Percentiles rank a stretch among this genome's conserved stretches.
Evolutionary conservation across 2,329 filamentous ascomycete species (phyloP).

Genomic region (Ophiostoma perfectum): DNA sequence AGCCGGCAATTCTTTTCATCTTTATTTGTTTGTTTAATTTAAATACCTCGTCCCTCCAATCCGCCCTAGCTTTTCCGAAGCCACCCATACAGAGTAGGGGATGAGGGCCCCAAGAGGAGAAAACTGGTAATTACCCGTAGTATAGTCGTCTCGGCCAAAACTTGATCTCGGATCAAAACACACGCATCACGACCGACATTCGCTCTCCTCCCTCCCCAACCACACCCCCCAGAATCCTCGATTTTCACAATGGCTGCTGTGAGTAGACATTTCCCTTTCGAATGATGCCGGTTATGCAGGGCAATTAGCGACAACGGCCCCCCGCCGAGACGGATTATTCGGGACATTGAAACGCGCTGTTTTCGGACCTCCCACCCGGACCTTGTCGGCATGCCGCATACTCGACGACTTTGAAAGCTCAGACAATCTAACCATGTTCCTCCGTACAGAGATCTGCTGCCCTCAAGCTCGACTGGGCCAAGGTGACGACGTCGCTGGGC

Average conservation of each 20-base stretch:
- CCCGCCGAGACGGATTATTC: slow-evolving; percentile 3
- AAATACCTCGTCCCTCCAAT: background rate
- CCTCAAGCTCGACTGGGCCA: slow-evolving; percentile 98
- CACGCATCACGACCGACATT: slow-evolving; percentile 16
- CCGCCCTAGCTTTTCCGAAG: slow-evolving; percentile 29
- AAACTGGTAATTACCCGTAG: slow-evolving; percentile 17
- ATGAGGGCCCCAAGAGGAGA: slow-evolving; percentile 15
- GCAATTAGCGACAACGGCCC: slow-evolving; percentile 16
- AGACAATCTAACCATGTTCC: slow-evolving; percentile 35
- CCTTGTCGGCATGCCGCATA: background rate
- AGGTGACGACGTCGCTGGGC: slow-evolving; percentile 88
- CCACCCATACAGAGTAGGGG: slow-evolving; percentile 21
- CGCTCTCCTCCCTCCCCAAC: slow-evolving; percentile 12
- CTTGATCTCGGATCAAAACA: slow-evolving; percentile 17
- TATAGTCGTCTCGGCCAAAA: slow-evolving; percentile 16
- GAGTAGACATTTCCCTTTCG: slow-evolving; percentile 15
- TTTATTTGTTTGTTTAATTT: slow-evolving; percentile 11
- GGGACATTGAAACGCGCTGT: slow-evolving; percentile 13
- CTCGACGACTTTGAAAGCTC: background rate
- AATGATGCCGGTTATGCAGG: background rate
- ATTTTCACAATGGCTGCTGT: slow-evolving; percentile 28
- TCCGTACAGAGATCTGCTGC: slow-evolving; percentile 81
- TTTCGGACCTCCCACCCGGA: slow-evolving; percentile 8
- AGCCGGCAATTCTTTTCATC: background rate
- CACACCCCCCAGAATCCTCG: slow-evolving; percentile 11